A percentile compares a stretch with the other conserved stretches of the same genome.
Conservation (phyloP, 2,329 filamentous ascomycete genomes). For the Venturia aucupariae region DNA sequence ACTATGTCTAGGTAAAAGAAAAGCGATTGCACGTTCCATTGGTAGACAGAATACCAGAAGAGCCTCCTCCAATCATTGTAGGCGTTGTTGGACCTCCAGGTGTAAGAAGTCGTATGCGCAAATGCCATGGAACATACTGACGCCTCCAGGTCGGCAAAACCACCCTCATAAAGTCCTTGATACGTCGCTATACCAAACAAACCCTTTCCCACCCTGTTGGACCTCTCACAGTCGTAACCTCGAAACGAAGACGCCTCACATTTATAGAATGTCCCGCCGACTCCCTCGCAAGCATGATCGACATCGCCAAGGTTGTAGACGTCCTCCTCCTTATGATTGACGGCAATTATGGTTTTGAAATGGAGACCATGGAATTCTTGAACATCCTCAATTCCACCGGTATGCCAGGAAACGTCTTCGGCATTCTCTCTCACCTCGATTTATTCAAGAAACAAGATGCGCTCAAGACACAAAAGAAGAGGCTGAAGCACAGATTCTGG, state of each 20-base stretch:
- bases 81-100: conserved; percentile 91
- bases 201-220: conserved; percentile 82
- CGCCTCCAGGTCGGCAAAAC: conserved; percentile 63
- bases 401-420: conserved; percentile 98
- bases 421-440: conserved; percentile 91
- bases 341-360: conserved; percentile 97
- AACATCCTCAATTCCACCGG: conserved; percentile 88
- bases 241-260: conserved; percentile 87
- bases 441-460: conserved; percentile 90
- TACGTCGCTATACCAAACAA: conserved; percentile 92
- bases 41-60: conserved; percentile 90
- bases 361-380: conserved; percentile 99
- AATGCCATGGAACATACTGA: conserved; percentile 18
- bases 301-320: conserved; percentile 93
- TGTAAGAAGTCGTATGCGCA: conserved; percentile 35
- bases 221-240: conserved; percentile 91
- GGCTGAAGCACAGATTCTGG: conserved; percentile 92
- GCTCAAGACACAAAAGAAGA: conserved; percentile 88
- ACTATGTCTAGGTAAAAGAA: conserved; percentile 61
- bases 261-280: conserved; percentile 95
- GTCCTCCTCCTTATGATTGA: conserved; percentile 98
- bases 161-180: conserved; percentile 86
- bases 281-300: conserved; percentile 91
- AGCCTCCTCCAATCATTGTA: conserved; percentile 86
- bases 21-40: conserved; percentile 93